Evolutionary conservation across 1,139 yeast genomes (phyloP).

Genomic region (Suhomyces wounanorum): DNA sequence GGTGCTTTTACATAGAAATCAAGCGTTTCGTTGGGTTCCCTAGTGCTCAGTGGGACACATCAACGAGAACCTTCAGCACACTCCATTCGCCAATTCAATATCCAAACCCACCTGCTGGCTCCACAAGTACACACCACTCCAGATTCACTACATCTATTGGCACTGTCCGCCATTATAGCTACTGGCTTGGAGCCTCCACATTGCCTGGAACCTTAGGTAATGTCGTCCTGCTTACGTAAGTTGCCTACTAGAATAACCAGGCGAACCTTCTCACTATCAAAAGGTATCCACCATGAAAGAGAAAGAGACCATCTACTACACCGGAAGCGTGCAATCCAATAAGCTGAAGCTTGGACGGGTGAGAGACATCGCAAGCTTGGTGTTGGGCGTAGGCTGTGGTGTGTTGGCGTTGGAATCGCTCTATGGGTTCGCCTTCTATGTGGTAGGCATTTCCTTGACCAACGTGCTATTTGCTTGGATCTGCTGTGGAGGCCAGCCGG

Average conservation of each 20-base stretch:
- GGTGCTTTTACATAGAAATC: too few relatives aligned
- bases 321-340: conserved; percentile 33
- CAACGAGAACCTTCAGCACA: too few relatives aligned
- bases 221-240: background rate
- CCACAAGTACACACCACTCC: too few relatives aligned
- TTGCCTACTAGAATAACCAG: background rate
- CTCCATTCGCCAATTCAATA: too few relatives aligned
- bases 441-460: conserved; percentile 48
- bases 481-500: conserved; percentile 46
- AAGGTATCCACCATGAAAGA: conserved; percentile 9
- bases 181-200: too few relatives aligned
- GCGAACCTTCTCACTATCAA: background rate
- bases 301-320: conserved; percentile 15
- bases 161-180: too few relatives aligned
- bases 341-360: conserved; percentile 49
- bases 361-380: conserved; percentile 66
- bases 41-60: too few relatives aligned
- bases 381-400: conserved; percentile 73
- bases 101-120: too few relatives aligned
- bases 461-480: conserved; percentile 44
- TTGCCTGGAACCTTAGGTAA: background rate
- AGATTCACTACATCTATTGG: too few relatives aligned
- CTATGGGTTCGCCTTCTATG: conserved; percentile 62
- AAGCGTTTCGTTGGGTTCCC: too few relatives aligned
- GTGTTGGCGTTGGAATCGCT: conserved; percentile 66